phyloP scores from a whole-genome alignment of 2,329 filamentous ascomycete genomes.

The Coniochaeta sp. region DNA sequence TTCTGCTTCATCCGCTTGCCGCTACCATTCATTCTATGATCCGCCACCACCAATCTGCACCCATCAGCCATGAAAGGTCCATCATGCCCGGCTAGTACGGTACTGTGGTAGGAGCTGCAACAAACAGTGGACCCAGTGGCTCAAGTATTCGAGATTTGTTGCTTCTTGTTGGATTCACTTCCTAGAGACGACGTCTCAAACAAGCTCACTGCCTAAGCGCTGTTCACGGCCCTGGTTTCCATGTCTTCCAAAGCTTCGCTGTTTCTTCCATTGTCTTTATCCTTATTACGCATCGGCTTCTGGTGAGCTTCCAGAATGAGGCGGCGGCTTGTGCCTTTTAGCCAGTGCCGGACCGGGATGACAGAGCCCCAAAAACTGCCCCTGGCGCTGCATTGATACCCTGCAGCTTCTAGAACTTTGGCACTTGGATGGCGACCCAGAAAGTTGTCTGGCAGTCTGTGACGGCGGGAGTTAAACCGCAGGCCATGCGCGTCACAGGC shows the following conservation, averaged over 20 bases:
- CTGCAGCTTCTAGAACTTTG: neutral
- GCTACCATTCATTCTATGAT: neutral
- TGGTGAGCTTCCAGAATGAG: conserved; percentile 4
- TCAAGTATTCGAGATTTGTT: neutral
- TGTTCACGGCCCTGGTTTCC: neutral
- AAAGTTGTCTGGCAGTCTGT: neutral
- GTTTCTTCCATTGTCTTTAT: conserved; percentile 4
- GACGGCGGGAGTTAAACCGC: neutral
- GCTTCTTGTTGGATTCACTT: neutral
- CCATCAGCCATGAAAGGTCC: neutral
- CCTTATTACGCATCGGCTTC: conserved; percentile 3
- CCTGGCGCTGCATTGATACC: neutral
- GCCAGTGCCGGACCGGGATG: conserved; percentile 2
- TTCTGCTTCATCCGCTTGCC: conserved; percentile 10
- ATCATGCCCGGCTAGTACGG: neutral
- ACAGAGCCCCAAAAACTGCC: neutral
- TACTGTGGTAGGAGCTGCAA: too few relatives aligned
- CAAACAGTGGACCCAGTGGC: neutral
- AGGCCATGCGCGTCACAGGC: neutral
- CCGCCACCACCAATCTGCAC: neutral
- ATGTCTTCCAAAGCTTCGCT: neutral
- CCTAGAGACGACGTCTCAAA: neutral
- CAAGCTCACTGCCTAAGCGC: neutral
- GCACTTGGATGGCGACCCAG: neutral
- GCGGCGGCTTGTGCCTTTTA: conserved; percentile 5